A percentile compares a stretch with the other conserved stretches of the same genome.
phyloP scores from a whole-genome alignment of 2,329 filamentous ascomycete species.

The Nemania diffusa region DNA sequence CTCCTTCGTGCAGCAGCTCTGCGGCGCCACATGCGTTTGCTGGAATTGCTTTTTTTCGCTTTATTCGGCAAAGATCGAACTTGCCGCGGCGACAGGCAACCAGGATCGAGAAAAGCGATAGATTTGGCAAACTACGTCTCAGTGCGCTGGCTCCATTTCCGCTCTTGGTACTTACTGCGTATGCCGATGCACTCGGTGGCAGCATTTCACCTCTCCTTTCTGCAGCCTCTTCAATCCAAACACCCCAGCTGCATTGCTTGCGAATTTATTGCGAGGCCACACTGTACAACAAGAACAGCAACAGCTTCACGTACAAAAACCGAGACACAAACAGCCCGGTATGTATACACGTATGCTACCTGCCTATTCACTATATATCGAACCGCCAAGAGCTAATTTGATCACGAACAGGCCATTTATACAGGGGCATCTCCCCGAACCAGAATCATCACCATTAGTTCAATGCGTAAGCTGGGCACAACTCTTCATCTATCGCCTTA shows the following conservation, averaged over 20 bases:
- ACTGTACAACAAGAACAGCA: not conserved
- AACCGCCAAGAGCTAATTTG: no score
- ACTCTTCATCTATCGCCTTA: no score
- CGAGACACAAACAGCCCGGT: constrained; percentile 9
- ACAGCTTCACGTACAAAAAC: constrained; percentile 6
- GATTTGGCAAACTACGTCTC: not conserved
- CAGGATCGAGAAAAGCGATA: no score
- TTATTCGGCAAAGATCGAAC: not conserved
- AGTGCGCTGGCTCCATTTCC: not conserved
- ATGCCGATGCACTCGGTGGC: no score
- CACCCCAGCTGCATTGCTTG: no score
- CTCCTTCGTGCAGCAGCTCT: not conserved
- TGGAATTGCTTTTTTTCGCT: not conserved
- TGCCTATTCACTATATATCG: no score
- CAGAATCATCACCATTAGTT: constrained; percentile 2
- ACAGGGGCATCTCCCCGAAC: not conserved
- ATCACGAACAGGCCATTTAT: no score
- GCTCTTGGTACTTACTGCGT: no score
- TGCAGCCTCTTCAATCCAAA: no score
- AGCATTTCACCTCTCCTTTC: no score
- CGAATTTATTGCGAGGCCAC: no score
- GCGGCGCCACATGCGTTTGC: not conserved
- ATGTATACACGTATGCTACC: not conserved
- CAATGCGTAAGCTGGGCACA: constrained; percentile 1
- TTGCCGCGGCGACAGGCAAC: no score